These are phyloP conservation scores for Blastomyces emzantsi DNA, from an alignment of 2,329 filamentous ascomycete species.

Conservation along the genomic window DNA sequence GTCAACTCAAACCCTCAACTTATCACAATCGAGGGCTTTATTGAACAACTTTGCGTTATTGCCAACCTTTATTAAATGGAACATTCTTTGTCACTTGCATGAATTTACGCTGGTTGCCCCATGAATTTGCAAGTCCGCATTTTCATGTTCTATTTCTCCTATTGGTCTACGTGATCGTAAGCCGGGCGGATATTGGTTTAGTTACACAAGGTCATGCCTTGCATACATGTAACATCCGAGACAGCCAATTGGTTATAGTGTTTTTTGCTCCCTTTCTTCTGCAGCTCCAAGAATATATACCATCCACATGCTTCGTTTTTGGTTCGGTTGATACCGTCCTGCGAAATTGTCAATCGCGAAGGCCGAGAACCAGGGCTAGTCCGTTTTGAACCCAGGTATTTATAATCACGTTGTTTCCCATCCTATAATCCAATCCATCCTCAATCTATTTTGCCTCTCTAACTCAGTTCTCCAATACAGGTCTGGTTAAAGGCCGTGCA, in stretches of 20 bases:
- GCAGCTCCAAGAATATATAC: neutral
- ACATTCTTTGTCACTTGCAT: conserved; percentile 2
- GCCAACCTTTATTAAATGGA: neutral
- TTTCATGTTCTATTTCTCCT: neutral
- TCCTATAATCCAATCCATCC: neutral
- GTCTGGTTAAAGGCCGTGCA: neutral
- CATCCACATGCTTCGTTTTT: neutral
- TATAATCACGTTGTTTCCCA: neutral
- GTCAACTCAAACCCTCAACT: neutral
- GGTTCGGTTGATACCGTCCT: too few species aligned
- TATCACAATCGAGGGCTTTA: neutral
- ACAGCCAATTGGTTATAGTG: neutral
- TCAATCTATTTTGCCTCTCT: neutral
- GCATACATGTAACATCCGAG: neutral
- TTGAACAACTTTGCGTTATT: neutral
- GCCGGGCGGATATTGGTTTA: neutral
- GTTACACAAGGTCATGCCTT: neutral
- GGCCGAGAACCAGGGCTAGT: too few species aligned
- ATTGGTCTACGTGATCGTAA: neutral
- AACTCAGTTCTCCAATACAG: neutral
- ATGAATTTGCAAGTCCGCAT: neutral
- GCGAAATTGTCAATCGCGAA: too few species aligned
- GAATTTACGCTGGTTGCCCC: neutral
- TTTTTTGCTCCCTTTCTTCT: neutral
- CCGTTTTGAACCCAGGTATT: too few species aligned